These are phyloP conservation scores for Sergeia podlipaevii DNA, from an alignment of 208 protist genomes.

Conservation along the genomic window DNA sequence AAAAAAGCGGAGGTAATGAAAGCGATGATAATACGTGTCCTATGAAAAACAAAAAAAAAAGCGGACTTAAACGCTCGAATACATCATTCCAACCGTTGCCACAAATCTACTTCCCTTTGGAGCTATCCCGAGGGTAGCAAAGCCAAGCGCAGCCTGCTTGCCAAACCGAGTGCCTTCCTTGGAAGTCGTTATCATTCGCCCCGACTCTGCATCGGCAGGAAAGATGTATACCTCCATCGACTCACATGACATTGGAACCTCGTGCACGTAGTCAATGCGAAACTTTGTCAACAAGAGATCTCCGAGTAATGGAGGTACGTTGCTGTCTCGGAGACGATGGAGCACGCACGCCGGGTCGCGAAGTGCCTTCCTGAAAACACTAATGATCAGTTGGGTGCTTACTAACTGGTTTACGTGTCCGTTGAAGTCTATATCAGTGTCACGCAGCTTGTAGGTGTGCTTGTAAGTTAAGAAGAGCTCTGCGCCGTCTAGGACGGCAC, in stretches of 20 bases:
- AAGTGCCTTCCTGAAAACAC: conserved; percentile 43
- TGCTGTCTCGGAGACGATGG: conserved; percentile 17
- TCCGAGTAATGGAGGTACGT: conserved; percentile 17
- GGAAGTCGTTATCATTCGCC: too few relatives aligned
- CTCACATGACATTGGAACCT: conserved; percentile 38
- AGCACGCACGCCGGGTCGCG: conserved; percentile 20
- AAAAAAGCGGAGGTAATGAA: too few relatives aligned
- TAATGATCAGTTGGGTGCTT: conserved; percentile 42
- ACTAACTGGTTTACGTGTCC: conserved; percentile 70
- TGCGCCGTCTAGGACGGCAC: neutral
- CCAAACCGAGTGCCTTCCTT: too few relatives aligned
- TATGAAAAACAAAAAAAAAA: too few relatives aligned
- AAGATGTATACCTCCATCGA: conserved; percentile 30
- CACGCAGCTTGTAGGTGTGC: conserved; percentile 34
- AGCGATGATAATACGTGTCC: too few relatives aligned
- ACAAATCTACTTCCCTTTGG: too few relatives aligned
- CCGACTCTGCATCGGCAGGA: conserved; percentile 8
- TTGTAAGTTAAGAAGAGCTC: neutral
- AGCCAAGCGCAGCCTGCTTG: too few relatives aligned
- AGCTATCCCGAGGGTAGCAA: too few relatives aligned
- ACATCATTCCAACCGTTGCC: too few relatives aligned
- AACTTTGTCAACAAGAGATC: conserved; percentile 51
- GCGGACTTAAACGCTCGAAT: too few relatives aligned
- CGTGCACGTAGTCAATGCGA: conserved; percentile 69
- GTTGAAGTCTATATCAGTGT: conserved; percentile 77